Evolutionary conservation across 345 rosid genomes (phyloP), one percentile per base, ranked within the genome.

Genomic region (Gynandropsis gynandra): DNA sequence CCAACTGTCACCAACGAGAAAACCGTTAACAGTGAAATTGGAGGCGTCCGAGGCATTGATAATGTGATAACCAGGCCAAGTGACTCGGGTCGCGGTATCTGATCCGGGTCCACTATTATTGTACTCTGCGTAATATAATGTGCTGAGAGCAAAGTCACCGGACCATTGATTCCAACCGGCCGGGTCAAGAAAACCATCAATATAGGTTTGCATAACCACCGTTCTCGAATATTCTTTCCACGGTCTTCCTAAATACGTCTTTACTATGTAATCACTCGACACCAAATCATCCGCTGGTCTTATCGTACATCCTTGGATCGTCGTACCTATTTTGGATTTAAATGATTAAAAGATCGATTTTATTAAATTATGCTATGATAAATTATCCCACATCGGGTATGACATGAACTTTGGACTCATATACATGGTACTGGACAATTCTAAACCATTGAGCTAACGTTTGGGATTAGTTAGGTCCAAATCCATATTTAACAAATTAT

Each of bases 171-270:
- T 63, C 98, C 98, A 87, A 9, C 98, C 98, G 8, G 67, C 73
- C 1, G 89, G 82, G 15, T 80, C 59, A 34, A 90, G 79, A 60
- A 74, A 59, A 16, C 62, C 18, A 5, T 64, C 93, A 51, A 86
- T 56, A 64, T 42, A 75, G 31, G 50, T 70, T 17, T 80, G 78
- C 88, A 86, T 75, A 35, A 70, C 78, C 17, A 89, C 77, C 0
- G 95, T 75, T 49, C 86, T 82, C 0, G 98, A 87, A 62, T 90
- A 84, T 52, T 80, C 70, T 65, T 87, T 90, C 98, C 98, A 89
- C 16, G 95, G 98, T 52, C 98, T 68, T 16, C 95, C 98, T 4
- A 89, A 66, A 60, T 76, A 90, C 0, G 96, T 83, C 20, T 44
- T 21, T 7, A 84, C 76, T 1, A 68, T 72, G 1, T 27, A 14